Evolutionary conservation across 352 stramenopile genomes (phyloP), one percentile per base, ranked within the genome.

Genomic region (Phytopythium kandeliae): DNA sequence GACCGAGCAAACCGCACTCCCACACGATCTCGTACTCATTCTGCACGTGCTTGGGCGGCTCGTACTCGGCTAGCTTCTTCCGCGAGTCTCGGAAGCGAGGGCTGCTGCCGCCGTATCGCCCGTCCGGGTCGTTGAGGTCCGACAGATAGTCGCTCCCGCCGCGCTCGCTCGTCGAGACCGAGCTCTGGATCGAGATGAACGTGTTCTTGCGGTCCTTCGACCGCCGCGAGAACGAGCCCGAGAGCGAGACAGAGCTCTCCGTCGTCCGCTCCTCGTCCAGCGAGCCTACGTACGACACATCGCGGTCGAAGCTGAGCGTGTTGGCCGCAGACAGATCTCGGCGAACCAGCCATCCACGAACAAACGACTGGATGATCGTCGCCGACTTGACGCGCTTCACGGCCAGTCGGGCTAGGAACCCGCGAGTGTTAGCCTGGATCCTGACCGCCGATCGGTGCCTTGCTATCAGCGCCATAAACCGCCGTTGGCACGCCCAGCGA

Each of bases 11-110:
- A 15, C 84, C 84, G 22, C 80, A 91, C 51, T 91, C 79, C 84
- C 84, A 95, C n/a, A 89, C 82, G 34, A 95, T 92, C 37, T 90
- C 78, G 57, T 95, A 95, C 65, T 92, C 79, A 56, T 84, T 78
- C 34, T 77, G 60, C 35, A 92, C 78, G 21, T 82, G 69, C 50
- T 72, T 78, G 2, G 78, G 77, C 4, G 79, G 78, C 21, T 79
- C 65, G 56, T 92, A 89, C 37, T 74, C 62, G 3, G 73, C 70
- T 0, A 83, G 65, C 30, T 79, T 73, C 57, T 86, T 86, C 26
- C 71, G 72, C 12, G 78, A 88, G 13, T 72, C 62, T 5, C 63
- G 80, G 24, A 65, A 78, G 15, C 56, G 60, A 21, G 69, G 72
- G 38, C 65, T 72, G 33, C 69, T 78, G 46, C 72, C 41, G 35